A percentile compares a stretch with the other conserved stretches of the same genome.
Conservation (phyloP, 306 rosid genomes). For the Vigna trinervia region DNA sequence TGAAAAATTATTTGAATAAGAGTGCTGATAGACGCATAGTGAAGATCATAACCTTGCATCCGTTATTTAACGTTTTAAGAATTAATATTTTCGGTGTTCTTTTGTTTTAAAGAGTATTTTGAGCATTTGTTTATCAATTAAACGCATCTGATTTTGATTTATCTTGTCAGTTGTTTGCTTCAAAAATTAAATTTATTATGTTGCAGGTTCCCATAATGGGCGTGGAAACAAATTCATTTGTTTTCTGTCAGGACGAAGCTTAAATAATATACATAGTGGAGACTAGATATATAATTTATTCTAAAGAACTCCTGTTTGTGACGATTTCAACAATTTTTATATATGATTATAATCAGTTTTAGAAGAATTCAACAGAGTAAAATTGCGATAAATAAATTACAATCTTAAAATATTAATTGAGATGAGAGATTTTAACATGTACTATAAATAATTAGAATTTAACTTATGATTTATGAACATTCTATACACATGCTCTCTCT, state of each 20-base stretch:
- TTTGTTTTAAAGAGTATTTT: neutral
- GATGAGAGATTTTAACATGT: no score
- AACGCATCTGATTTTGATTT: neutral
- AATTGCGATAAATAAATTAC: no score
- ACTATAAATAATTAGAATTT: no score
- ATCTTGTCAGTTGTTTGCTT: neutral
- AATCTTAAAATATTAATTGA: no score
- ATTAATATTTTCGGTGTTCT: neutral
- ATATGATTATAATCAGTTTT: no score
- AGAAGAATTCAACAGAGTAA: no score
- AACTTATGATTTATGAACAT: no score
- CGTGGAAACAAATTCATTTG: neutral
- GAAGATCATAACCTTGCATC: neutral
- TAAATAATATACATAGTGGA: neutral
- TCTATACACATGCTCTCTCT: no score
- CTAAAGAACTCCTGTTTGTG: neutral
- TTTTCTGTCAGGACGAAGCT: neutral
- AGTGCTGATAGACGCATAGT: no score
- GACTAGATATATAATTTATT: neutral
- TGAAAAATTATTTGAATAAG: neutral
- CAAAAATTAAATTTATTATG: no score
- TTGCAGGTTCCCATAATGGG: neutral
- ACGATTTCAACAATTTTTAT: neutral
- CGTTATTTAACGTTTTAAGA: neutral
- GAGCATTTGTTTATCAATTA: neutral